Evolutionary conservation across 345 rosid genomes (phyloP).

Genomic region (Gossypium thurberi): DNA sequence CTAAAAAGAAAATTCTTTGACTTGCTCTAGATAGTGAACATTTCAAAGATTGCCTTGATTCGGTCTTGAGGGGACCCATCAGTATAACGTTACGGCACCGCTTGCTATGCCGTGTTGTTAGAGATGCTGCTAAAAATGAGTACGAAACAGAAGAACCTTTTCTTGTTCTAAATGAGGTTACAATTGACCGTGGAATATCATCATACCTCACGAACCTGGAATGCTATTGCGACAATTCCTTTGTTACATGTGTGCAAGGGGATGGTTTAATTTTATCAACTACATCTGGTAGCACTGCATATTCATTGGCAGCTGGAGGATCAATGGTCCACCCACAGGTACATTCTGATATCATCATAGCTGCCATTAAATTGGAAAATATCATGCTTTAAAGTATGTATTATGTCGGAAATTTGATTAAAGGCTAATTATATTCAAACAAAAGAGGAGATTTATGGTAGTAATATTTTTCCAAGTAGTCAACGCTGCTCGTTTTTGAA

Average conservation of each 20-base stretch:
- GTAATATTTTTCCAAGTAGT: neutral
- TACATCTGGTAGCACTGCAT: constrained; percentile 99
- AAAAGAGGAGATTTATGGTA: neutral
- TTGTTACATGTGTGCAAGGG: constrained; percentile 97
- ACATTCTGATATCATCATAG: constrained; percentile 2
- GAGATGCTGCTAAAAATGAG: constrained; percentile 75
- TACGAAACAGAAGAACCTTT: constrained; percentile 64
- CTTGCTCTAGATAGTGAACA: constrained; percentile 67
- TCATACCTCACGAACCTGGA: constrained; percentile 93
- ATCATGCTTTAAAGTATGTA: neutral
- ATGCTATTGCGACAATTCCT: constrained; percentile 90
- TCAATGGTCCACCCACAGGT: constrained; percentile 99
- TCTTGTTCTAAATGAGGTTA: constrained; percentile 94
- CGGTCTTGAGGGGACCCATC: constrained; percentile 75
- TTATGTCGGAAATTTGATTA: neutral
- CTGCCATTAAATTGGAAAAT: neutral
- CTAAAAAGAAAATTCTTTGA: constrained; percentile 27
- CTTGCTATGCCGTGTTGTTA: constrained; percentile 69
- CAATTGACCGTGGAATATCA: constrained; percentile 95
- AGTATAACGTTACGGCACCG: constrained; percentile 91
- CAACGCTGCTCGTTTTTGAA: too few relatives aligned
- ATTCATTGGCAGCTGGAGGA: constrained; percentile 98
- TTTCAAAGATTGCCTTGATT: constrained; percentile 74
- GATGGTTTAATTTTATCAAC: constrained; percentile 92
- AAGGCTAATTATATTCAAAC: neutral